Conservation (phyloP, 805 yeast species). For the Saccharomycopsis selenospora region DNA sequence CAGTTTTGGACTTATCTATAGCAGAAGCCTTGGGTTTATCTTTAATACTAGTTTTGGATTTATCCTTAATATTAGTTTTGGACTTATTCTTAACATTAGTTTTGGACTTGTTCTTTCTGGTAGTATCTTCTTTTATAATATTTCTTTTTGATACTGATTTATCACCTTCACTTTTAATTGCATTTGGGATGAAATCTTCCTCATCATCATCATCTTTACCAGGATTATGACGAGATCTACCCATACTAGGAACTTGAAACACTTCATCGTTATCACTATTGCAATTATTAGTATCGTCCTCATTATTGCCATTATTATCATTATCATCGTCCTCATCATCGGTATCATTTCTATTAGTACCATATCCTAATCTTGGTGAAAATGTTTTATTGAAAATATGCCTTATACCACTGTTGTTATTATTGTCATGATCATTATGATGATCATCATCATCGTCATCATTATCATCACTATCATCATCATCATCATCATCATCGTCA, state of each 20-base stretch:
- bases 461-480: slow-evolving; percentile 5
- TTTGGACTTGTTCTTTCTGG: no score
- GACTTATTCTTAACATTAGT: not conserved
- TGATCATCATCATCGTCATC: slow-evolving; percentile 13
- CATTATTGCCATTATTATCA: slow-evolving; percentile 15
- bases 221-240: not conserved
- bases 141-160: not conserved
- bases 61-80: not conserved
- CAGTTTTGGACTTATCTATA: not conserved
- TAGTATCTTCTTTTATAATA: not conserved
- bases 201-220: slow-evolving; percentile 14
- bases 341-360: not conserved
- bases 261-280: not conserved
- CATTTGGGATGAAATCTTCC: slow-evolving; percentile 18
- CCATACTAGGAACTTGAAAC: not conserved
- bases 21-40: not conserved
- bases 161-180: slow-evolving; percentile 22
- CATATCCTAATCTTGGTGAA: not conserved
- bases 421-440: slow-evolving; percentile 4
- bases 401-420: not conserved
- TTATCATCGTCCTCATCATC: slow-evolving; percentile 13
- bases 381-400: no score
- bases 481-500: slow-evolving; percentile 17
- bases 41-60: not conserved
- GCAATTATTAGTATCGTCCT: no score